phyloP scores from a whole-genome alignment of 257 asterid genomes.

The Fraxinus americana region DNA sequence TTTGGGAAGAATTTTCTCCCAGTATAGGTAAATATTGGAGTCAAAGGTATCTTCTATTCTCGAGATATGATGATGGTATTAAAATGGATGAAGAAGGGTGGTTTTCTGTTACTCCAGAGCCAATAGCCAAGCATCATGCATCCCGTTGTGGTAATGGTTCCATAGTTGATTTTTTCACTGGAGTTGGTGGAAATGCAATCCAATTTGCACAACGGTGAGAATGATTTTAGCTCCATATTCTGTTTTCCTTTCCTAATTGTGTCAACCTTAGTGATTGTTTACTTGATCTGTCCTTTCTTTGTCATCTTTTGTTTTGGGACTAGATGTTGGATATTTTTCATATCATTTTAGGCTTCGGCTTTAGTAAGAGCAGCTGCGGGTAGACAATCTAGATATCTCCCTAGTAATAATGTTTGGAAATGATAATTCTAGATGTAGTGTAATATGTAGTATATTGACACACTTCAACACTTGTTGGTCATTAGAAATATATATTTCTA shows the following conservation, averaged over 20 bases:
- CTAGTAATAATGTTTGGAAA: no score
- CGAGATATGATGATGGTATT: constrained; percentile 75
- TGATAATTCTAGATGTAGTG: not conserved
- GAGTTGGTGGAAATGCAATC: constrained; percentile 95
- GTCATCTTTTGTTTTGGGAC: constrained; percentile 4
- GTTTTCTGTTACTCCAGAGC: constrained; percentile 95
- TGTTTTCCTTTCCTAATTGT: constrained; percentile 8
- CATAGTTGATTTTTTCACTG: constrained; percentile 79
- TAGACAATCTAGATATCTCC: not conserved
- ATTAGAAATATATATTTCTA: no score
- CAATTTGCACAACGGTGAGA: constrained; percentile 82
- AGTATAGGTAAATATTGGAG: constrained; percentile 82
- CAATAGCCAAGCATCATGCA: constrained; percentile 88
- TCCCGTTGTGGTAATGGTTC: constrained; percentile 73
- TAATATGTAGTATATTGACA: no score
- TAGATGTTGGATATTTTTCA: not conserved
- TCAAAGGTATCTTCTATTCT: constrained; percentile 76
- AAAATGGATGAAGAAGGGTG: constrained; percentile 98
- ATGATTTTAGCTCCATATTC: constrained; percentile 6
- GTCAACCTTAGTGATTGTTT: not conserved
- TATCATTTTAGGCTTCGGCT: not conserved
- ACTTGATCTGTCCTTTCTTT: not conserved
- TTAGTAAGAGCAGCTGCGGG: not conserved
- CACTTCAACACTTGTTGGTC: no score
- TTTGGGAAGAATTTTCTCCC: constrained; percentile 46